These are phyloP conservation scores for Craterostigma plantagineum DNA, from an alignment of 257 asterid genomes.

Conservation along the genomic window DNA sequence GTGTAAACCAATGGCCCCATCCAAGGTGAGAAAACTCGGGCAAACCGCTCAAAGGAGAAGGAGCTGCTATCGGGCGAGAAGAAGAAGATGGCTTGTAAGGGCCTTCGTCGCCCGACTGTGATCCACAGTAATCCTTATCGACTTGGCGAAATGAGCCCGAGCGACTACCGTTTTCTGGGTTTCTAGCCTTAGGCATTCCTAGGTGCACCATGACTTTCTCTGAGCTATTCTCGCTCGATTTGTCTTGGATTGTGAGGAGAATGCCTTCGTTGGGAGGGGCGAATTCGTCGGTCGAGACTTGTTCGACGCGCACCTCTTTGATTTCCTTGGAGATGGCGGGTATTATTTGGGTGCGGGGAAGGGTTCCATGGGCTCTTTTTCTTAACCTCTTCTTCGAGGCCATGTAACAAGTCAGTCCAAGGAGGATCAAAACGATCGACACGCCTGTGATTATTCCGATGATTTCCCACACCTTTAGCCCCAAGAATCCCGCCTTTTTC, in stretches of 20 bases:
- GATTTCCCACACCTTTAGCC: constrained; percentile 82
- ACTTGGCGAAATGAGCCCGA: constrained; percentile 46
- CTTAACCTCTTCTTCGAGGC: constrained; percentile 49
- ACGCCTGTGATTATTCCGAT: constrained; percentile 69
- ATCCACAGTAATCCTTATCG: constrained; percentile 60
- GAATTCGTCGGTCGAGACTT: constrained; percentile 41
- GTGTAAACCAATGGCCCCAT: constrained; percentile 99
- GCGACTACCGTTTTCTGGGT: too few relatives aligned
- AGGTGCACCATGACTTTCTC: constrained; percentile 66
- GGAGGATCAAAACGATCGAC: constrained; percentile 48
- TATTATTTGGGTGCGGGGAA: constrained; percentile 47
- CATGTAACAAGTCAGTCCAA: constrained; percentile 39
- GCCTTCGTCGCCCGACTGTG: constrained; percentile 80
- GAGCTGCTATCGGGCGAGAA: constrained; percentile 45
- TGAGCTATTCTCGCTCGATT: constrained; percentile 52
- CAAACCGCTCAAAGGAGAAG: constrained; percentile 77
- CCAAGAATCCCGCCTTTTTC: constrained; percentile 39
- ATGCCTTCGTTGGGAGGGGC: constrained; percentile 46
- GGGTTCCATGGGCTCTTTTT: constrained; percentile 24
- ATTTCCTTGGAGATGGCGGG: constrained; percentile 76
- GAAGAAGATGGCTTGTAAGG: constrained; percentile 44
- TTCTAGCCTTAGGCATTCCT: too few relatives aligned
- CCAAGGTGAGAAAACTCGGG: constrained; percentile 92
- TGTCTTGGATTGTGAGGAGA: constrained; percentile 70
- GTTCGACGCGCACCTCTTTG: constrained; percentile 81